These are phyloP conservation scores for Auricularia cornea DNA, from an alignment of 768 basidiomycete genomes.

Conservation along the genomic window DNA sequence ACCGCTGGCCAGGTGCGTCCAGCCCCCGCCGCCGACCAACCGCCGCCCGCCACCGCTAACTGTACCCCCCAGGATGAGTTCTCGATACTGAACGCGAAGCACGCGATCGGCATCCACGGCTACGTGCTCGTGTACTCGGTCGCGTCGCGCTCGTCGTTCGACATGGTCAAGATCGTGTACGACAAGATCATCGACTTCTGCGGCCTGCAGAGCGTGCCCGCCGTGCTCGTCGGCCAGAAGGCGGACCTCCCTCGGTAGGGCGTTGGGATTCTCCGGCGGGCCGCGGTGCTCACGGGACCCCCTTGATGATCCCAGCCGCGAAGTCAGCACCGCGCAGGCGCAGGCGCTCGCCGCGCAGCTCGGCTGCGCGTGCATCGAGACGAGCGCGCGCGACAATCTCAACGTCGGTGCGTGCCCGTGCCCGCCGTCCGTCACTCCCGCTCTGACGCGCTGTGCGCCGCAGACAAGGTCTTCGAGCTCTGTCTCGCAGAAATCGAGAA, in stretches of 20 bases:
- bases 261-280: no score
- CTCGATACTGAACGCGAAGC: constrained; percentile 85
- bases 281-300: constrained; percentile 24
- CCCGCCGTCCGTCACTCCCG: constrained; percentile 1
- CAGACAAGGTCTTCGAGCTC: constrained; percentile 78
- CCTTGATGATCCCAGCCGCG: no score
- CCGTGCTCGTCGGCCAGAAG: constrained; percentile 93
- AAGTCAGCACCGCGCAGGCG: constrained; percentile 68
- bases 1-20: constrained; percentile 74
- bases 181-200: constrained; percentile 90
- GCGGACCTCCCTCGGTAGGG: constrained; percentile 65
- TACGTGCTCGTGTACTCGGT: constrained; percentile 96
- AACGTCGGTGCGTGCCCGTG: constrained; percentile 67
- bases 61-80: constrained; percentile 70
- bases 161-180: constrained; percentile 88
- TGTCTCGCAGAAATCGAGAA: constrained; percentile 80
- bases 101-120: constrained; percentile 95
- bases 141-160: constrained; percentile 82
- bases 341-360: constrained; percentile 63
- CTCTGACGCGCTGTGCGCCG: constrained; percentile 4
- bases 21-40: not conserved
- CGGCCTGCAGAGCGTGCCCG: constrained; percentile 76
- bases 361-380: constrained; percentile 77
- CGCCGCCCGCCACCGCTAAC: not conserved
- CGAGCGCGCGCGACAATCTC: constrained; percentile 76